A percentile compares a stretch with the other conserved stretches of the same genome.
These are phyloP conservation scores for Thalassia testudinum DNA, from an alignment of 116 monocot genomes.

Conservation along the genomic window DNA sequence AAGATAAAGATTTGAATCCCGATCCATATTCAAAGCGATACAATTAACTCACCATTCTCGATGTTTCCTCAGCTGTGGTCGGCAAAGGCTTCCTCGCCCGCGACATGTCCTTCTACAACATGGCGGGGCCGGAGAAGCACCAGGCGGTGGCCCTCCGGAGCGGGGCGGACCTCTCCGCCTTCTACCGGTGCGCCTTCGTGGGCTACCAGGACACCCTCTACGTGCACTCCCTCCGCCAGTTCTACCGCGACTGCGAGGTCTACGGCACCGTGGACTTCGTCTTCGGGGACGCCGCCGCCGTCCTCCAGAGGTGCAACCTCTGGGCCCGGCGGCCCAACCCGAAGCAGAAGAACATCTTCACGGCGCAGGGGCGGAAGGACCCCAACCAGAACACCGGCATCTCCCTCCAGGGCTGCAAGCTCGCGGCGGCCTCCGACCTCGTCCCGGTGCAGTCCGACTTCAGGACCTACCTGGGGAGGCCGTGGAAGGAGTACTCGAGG, in stretches of 20 bases:
- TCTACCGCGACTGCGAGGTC: too few relatives aligned
- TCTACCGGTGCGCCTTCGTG: slow-evolving; percentile 20
- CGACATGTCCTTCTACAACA: slow-evolving; percentile 27
- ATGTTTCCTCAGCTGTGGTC: slow-evolving; percentile 9
- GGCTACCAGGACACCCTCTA: slow-evolving; percentile 32
- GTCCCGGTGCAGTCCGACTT: slow-evolving; percentile 10
- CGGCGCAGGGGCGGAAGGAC: too few relatives aligned
- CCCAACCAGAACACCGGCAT: slow-evolving; percentile 25
- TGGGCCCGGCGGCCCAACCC: slow-evolving; percentile 14
- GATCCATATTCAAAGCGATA: neutral
- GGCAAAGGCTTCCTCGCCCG: slow-evolving; percentile 20
- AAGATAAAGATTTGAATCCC: neutral
- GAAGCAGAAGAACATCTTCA: slow-evolving; percentile 22
- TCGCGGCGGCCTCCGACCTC: slow-evolving; percentile 18
- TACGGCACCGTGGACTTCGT: slow-evolving; percentile 31
- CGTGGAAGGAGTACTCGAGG: slow-evolving; percentile 21
- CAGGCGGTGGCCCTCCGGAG: slow-evolving; percentile 24
- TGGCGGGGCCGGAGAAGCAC: slow-evolving; percentile 10
- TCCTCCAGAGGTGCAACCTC: slow-evolving; percentile 23
- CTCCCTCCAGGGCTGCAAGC: slow-evolving; percentile 18
- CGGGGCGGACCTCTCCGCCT: slow-evolving; percentile 17
- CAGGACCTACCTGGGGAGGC: slow-evolving; percentile 20
- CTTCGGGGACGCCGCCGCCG: too few relatives aligned
- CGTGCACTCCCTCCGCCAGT: too few relatives aligned
- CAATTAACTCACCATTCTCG: neutral